phyloP scores from a whole-genome alignment of 164 flowering plant species.

The Brasenia schreberi region DNA sequence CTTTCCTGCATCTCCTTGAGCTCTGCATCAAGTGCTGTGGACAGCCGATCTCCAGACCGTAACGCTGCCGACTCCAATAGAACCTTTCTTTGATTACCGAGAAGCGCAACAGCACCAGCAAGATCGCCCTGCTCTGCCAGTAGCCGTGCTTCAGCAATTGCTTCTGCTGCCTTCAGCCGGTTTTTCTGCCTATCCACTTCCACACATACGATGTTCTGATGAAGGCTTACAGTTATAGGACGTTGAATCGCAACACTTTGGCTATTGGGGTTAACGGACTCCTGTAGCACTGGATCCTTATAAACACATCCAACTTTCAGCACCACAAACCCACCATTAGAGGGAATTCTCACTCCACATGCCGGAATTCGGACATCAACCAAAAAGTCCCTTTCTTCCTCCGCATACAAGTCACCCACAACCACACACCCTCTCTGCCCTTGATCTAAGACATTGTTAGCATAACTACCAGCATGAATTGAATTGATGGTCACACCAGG shows the following conservation, averaged over 20 bases:
- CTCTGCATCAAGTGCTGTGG: constrained; percentile 56
- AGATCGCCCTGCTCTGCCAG: constrained; percentile 74
- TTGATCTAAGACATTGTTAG: constrained; percentile 19
- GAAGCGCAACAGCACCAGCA: constrained; percentile 44
- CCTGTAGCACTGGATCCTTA: constrained; percentile 49
- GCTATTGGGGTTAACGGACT: constrained; percentile 18
- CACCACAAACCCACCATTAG: constrained; percentile 24
- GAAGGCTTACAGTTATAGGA: constrained; percentile 23
- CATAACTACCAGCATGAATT: constrained; percentile 75
- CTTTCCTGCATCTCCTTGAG: constrained; percentile 82
- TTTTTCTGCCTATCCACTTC: constrained; percentile 87
- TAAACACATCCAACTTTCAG: constrained; percentile 49
- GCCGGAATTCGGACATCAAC: constrained; percentile 48
- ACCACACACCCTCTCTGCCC: constrained; percentile 34
- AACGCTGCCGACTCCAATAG: constrained; percentile 44
- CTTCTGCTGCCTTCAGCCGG: constrained; percentile 64
- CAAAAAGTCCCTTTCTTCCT: constrained; percentile 84
- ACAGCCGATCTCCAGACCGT: constrained; percentile 51
- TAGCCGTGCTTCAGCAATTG: constrained; percentile 61
- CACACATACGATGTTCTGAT: constrained; percentile 26
- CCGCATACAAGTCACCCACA: constrained; percentile 86
- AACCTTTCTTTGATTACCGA: constrained; percentile 37
- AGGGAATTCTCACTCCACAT: constrained; percentile 5
- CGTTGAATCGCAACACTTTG: constrained; percentile 41
- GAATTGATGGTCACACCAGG: constrained; percentile 33